Evolutionary conservation across 495 filamentous ascomycete genomes (phyloP), one percentile per base, ranked within the genome.

Genomic region (Penicillium malachiteum): DNA sequence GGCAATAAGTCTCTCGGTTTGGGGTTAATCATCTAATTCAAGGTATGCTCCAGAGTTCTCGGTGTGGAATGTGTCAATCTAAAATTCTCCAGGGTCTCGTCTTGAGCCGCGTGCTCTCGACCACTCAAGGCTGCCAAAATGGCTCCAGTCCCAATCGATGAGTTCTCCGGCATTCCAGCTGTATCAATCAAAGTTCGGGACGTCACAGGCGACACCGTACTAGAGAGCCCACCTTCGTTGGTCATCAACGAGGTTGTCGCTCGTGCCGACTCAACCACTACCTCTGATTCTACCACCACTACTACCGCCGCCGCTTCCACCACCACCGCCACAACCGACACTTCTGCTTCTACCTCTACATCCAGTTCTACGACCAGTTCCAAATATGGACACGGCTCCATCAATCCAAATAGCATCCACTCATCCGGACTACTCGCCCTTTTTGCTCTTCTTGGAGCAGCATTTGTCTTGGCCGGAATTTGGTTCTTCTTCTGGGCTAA

Each of bases 401-500:
- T 88, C 17, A 70, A 78, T 40, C 86, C 90, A 0, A 64, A 75
- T n/a, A 69, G 79, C 47, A 89, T 96, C 76, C 91, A 94, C 75
- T 96, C 93, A 78, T 83, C 84, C 14, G 88, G 83, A 47, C 78
- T 96, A 47, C 84, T 96, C 68, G 85, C 85, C 7, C 77, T 97
- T 4, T 96, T 98, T 63, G 95, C 87, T 8, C 65, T 97, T 30
- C 79, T 97, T 50, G 91, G 90, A 32, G 86, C 83, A 3, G 84
- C 74, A 16, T 87, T 97, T 68, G 91, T 92, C 32, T 56, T 92
- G 17, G 83, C 79, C 0, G 78, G 73, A 17, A 89, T 97, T 57
- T 98, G 94, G 94, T 96, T 97, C 77, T 98, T 97, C 81, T 96
- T 97, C 82, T 95, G 88, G 88, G 91, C 92, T 50, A 91, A 88